phyloP scores from a whole-genome alignment of 1,139 yeast species.

The Candida labiduridarum region DNA sequence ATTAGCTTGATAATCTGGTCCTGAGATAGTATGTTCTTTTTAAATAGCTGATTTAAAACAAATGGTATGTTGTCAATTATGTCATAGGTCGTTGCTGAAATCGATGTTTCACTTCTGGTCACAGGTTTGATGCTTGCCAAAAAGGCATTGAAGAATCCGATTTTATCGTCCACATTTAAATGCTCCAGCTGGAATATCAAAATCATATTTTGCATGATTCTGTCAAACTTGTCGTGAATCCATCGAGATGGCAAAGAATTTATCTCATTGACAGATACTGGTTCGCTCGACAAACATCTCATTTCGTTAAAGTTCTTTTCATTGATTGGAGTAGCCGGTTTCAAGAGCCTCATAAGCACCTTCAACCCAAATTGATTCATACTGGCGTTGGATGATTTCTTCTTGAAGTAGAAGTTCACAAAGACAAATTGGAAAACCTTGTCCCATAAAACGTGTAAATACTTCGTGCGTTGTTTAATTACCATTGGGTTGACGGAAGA shows the following conservation, averaged over 20 bases:
- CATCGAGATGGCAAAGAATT: constrained; percentile 36
- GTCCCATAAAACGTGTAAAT: constrained; percentile 43
- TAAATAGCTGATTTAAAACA: constrained; percentile 26
- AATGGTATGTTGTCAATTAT: constrained; percentile 35
- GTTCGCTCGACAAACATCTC: constrained; percentile 38
- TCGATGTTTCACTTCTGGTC: constrained; percentile 31
- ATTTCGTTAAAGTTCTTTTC: constrained; percentile 29
- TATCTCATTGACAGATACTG: constrained; percentile 31
- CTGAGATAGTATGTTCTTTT: constrained; percentile 19
- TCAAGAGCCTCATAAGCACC: constrained; percentile 27
- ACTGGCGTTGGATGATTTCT: constrained; percentile 22
- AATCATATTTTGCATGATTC: constrained; percentile 29
- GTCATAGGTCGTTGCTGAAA: constrained; percentile 31
- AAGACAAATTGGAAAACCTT: constrained; percentile 36
- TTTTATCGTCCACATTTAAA: constrained; percentile 28
- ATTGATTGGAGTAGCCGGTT: constrained; percentile 20
- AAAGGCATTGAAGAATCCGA: constrained; percentile 27
- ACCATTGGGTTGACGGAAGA: constrained; percentile 28
- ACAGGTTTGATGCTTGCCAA: constrained; percentile 27
- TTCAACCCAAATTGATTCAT: constrained; percentile 31
- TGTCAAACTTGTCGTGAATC: constrained; percentile 35
- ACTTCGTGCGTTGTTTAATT: constrained; percentile 23
- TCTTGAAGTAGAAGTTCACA: constrained; percentile 35
- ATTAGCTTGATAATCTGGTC: constrained; percentile 16
- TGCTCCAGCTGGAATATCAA: constrained; percentile 27